Evolutionary conservation across 2,329 filamentous ascomycete genomes (phyloP).

Genomic region (Phyllosticta citrichinensis): DNA sequence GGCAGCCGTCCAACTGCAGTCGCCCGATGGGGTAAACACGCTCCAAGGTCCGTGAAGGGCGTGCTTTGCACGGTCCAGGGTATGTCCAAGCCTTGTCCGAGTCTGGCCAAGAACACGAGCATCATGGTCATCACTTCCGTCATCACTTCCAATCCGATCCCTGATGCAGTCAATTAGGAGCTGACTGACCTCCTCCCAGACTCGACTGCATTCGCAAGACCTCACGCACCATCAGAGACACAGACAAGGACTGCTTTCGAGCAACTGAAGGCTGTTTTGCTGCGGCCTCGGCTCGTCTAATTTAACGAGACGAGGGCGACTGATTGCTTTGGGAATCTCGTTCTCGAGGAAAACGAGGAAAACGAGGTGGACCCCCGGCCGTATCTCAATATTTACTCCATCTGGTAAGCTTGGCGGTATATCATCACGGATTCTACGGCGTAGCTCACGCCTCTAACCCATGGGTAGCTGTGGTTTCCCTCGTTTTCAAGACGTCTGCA

Average conservation of each 20-base stretch:
- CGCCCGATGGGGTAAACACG: too few species aligned
- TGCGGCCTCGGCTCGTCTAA: too few species aligned
- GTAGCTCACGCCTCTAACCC: too few species aligned
- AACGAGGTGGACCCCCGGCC: too few species aligned
- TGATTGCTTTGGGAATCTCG: too few species aligned
- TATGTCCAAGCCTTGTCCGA: background rate
- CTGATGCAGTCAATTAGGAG: background rate
- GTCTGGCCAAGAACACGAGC: background rate
- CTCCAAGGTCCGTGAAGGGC: background rate
- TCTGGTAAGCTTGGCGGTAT: too few species aligned
- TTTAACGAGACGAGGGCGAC: too few species aligned
- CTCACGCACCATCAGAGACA: background rate
- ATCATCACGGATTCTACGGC: too few species aligned
- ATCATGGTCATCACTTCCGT: constrained; percentile 7
- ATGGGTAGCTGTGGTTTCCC: too few species aligned
- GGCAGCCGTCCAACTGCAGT: too few species aligned
- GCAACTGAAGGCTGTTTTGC: background rate
- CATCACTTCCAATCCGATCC: constrained; percentile 5
- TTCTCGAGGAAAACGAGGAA: too few species aligned
- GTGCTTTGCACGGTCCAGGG: background rate
- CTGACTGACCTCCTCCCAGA: background rate
- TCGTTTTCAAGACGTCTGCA: background rate
- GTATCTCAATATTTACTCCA: too few species aligned
- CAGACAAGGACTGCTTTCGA: background rate
- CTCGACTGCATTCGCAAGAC: background rate